Percentiles rank a stretch among this genome's conserved stretches.
These are phyloP conservation scores for Micractinium sp. DNA, from an alignment of 139 green algal genomes.

Conservation along the genomic window DNA sequence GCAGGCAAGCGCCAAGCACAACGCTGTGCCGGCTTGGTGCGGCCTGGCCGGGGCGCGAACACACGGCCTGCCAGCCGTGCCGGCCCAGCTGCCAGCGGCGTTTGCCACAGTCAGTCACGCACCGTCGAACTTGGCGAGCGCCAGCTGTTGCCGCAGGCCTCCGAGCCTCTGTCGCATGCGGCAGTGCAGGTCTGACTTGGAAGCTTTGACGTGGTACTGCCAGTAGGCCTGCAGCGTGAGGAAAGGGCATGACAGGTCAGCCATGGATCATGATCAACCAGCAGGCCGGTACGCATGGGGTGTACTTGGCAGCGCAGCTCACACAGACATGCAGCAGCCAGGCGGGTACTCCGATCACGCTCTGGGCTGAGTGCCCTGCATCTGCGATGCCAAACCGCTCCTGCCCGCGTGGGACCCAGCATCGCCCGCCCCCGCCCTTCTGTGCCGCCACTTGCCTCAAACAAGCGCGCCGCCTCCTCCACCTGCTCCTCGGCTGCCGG, in stretches of 20 bases:
- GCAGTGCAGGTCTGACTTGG: slow-evolving; percentile 27
- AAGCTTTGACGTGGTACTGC: slow-evolving; percentile 16
- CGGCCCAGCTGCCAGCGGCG: too few relatives aligned
- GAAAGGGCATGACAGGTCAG: neutral
- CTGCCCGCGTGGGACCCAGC: too few relatives aligned
- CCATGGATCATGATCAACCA: neutral
- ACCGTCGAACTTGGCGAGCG: neutral
- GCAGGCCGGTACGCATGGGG: too few relatives aligned
- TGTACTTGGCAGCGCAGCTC: too few relatives aligned
- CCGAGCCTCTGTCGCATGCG: slow-evolving; percentile 14
- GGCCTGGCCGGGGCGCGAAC: too few relatives aligned
- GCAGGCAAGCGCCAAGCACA: too few relatives aligned
- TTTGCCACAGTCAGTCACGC: neutral
- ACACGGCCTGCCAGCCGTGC: too few relatives aligned
- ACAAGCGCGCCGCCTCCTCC: neutral
- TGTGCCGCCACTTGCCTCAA: neutral
- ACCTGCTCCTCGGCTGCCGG: neutral
- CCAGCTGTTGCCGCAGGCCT: slow-evolving; percentile 22
- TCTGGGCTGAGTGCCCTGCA: neutral
- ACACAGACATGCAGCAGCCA: too few relatives aligned
- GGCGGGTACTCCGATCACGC: neutral
- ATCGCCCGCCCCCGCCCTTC: neutral
- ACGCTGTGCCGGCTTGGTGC: too few relatives aligned
- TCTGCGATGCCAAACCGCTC: neutral
- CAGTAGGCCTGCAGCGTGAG: slow-evolving; percentile 2